These are phyloP conservation scores for Paramecium tetraurelia DNA, from an alignment of 73 alveolate species.

Conservation along the genomic window DNA sequence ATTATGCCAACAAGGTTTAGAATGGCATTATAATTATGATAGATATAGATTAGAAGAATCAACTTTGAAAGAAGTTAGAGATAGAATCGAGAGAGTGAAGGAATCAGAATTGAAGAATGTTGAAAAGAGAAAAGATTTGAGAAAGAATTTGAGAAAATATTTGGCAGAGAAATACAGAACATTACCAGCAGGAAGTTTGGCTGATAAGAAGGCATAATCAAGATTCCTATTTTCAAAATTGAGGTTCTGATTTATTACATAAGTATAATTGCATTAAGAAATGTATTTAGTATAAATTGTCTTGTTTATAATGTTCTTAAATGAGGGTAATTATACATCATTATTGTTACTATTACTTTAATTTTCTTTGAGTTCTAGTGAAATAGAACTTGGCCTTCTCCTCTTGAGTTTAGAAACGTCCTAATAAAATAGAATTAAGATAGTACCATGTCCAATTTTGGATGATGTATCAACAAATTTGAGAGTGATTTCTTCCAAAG, in stretches of 20 bases:
- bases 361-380: slow-evolving; percentile 3
- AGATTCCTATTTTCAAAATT: slow-evolving; percentile 56
- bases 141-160: slow-evolving; percentile 43
- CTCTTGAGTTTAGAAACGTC: slow-evolving; percentile 98
- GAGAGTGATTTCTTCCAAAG: slow-evolving; percentile 91
- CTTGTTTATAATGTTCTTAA: not conserved
- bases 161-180: slow-evolving; percentile 56
- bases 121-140: slow-evolving; percentile 40
- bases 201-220: slow-evolving; percentile 45
- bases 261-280: not conserved
- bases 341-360: not conserved
- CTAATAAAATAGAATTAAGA: not conserved
- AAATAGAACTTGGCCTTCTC: slow-evolving; percentile 96
- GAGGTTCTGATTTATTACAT: slow-evolving; percentile 44
- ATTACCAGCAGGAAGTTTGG: slow-evolving; percentile 39
- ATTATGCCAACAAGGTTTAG: slow-evolving; percentile 80
- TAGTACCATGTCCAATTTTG: slow-evolving; percentile 98
- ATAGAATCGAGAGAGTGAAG: slow-evolving; percentile 38
- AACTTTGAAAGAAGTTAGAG: slow-evolving; percentile 51
- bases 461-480: slow-evolving; percentile 99
- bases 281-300: not conserved
- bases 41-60: slow-evolving; percentile 30
- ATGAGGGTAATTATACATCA: slow-evolving; percentile 7
- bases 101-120: slow-evolving; percentile 10
- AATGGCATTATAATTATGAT: not conserved